Evolutionary conservation across 805 yeast genomes (phyloP).

Genomic region (Wickerhamiella hasegawae): DNA sequence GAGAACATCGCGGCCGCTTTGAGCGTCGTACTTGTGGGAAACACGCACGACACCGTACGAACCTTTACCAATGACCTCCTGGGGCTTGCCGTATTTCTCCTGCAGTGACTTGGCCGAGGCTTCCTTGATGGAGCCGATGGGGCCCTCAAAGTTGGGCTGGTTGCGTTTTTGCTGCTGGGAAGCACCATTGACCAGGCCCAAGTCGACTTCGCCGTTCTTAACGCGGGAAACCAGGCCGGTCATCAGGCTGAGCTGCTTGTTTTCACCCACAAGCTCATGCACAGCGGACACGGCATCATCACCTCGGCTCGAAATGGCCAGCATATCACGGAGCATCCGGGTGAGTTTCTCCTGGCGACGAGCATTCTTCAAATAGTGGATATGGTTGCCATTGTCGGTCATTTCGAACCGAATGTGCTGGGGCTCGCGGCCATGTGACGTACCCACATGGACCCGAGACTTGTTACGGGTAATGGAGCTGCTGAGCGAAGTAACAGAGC

Average conservation of each 20-base stretch:
- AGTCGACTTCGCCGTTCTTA: constrained; percentile 23
- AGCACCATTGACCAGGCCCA: constrained; percentile 18
- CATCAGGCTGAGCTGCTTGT: constrained; percentile 18
- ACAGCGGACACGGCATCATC: constrained; percentile 17
- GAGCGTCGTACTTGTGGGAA: constrained; percentile 42
- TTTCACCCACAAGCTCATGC: constrained; percentile 12
- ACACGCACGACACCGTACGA: constrained; percentile 88
- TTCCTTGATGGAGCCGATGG: constrained; percentile 8
- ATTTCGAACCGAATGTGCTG: background rate
- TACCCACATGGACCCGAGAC: too few relatives aligned
- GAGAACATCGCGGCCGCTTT: constrained; percentile 26
- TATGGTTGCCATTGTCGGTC: constrained; percentile 49
- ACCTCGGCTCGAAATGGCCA: constrained; percentile 21
- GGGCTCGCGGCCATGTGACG: too few relatives aligned
- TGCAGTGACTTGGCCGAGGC: constrained; percentile 37
- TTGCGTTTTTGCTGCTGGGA: constrained; percentile 5
- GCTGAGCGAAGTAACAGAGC: too few relatives aligned
- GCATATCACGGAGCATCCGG: constrained; percentile 40
- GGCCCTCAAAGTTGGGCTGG: constrained; percentile 5
- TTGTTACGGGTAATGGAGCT: too few relatives aligned
- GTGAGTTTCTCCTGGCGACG: constrained; percentile 33
- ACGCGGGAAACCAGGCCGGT: constrained; percentile 20
- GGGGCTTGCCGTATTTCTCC: constrained; percentile 86
- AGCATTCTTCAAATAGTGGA: constrained; percentile 60
- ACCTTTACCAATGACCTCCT: constrained; percentile 87